These are phyloP conservation scores for Diaporthe sp. DNA, from an alignment of 2,329 filamentous ascomycete genomes.

Conservation along the genomic window DNA sequence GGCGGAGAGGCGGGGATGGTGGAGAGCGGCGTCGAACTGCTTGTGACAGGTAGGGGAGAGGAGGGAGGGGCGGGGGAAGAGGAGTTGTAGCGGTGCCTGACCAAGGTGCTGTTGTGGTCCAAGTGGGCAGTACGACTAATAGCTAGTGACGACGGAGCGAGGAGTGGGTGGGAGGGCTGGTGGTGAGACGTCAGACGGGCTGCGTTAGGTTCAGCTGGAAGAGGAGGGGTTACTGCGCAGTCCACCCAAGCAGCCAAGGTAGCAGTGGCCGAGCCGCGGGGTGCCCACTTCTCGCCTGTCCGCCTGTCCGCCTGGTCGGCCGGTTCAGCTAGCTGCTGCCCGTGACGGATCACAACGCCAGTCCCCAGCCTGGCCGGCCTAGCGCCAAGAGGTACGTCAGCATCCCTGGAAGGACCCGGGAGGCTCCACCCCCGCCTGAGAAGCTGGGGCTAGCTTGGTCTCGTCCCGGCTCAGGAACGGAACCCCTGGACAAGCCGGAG, in stretches of 20 bases:
- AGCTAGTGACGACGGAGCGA: background rate
- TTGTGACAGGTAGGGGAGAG: constrained; percentile 2
- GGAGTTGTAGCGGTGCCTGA: background rate
- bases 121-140: background rate
- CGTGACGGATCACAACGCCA: background rate
- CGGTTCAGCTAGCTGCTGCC: background rate
- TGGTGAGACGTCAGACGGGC: background rate
- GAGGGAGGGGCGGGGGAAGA: background rate
- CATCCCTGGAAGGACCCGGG: background rate
- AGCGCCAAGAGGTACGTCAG: constrained; percentile 29
- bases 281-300: constrained; percentile 8
- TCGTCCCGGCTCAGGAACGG: constrained; percentile 12
- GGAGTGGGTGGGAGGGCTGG: background rate
- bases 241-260: background rate
- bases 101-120: background rate
- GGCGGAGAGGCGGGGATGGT: background rate
- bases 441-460: constrained; percentile 10
- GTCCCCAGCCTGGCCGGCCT: background rate
- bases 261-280: background rate
- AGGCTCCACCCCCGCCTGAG: constrained; percentile 23
- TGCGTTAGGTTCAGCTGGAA: constrained; percentile 24
- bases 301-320: background rate
- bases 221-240: constrained; percentile 14
- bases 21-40: constrained; percentile 15
- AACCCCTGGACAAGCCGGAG: background rate